These are phyloP conservation scores for Ophiostoma himal-ulmi DNA, from an alignment of 2,329 filamentous ascomycete genomes.

Conservation along the genomic window DNA sequence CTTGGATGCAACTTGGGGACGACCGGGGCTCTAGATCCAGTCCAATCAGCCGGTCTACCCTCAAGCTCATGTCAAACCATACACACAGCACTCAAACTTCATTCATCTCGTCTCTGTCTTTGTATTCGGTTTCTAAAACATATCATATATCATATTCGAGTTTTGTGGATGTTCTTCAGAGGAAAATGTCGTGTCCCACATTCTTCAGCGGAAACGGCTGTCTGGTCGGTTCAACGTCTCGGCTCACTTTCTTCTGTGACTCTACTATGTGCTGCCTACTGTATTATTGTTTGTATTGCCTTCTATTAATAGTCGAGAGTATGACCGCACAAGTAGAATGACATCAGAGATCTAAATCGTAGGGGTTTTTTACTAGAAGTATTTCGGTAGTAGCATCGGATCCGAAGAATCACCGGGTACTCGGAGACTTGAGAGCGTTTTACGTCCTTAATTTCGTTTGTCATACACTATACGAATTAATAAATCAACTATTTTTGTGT, in stretches of 20 bases:
- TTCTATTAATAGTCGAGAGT: background rate
- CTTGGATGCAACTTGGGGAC: background rate
- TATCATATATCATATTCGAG: background rate
- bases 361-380: background rate
- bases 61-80: background rate
- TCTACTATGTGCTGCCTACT: no score
- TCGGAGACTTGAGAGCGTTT: background rate
- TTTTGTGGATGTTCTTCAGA: background rate
- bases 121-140: background rate
- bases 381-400: conserved; percentile 7
- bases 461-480: background rate
- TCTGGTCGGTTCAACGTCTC: background rate
- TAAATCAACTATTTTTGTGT: background rate
- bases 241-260: background rate
- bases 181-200: background rate
- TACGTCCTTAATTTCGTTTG: background rate
- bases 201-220: background rate
- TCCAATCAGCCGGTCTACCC: background rate
- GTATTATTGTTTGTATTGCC: background rate
- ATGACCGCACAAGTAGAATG: background rate
- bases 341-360: background rate
- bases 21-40: background rate
- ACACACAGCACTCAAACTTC: background rate
- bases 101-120: background rate
- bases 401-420: background rate